Conservation (phyloP, 805 yeast species). For the Pichia occidentalis region DNA sequence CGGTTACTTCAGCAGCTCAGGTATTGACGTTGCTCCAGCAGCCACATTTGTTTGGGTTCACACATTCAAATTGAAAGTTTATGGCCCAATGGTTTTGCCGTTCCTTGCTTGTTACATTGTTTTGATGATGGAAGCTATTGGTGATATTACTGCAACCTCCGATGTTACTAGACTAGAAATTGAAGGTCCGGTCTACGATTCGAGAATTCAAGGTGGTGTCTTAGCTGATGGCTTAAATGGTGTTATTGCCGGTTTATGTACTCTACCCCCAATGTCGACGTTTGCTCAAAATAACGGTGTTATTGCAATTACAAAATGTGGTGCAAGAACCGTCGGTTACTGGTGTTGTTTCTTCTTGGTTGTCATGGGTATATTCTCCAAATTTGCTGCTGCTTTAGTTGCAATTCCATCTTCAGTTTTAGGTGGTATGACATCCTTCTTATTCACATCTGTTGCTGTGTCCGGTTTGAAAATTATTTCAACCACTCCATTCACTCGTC, state of each 20-base stretch:
- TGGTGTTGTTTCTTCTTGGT: constrained; percentile 57
- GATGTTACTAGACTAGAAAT: constrained; percentile 84
- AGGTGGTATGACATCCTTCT: constrained; percentile 76
- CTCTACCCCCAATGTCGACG: constrained; percentile 84
- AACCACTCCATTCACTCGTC: constrained; percentile 47
- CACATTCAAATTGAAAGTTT: constrained; percentile 68
- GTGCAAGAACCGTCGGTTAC: constrained; percentile 64
- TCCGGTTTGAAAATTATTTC: constrained; percentile 53
- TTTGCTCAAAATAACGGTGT: constrained; percentile 97
- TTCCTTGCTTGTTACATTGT: constrained; percentile 77
- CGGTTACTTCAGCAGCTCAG: constrained; percentile 61
- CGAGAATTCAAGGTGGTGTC: constrained; percentile 89
- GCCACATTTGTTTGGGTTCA: constrained; percentile 84
- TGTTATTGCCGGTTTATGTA: constrained; percentile 65
- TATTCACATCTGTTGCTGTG: constrained; percentile 51
- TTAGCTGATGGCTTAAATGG: constrained; percentile 82
- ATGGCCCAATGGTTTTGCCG: constrained; percentile 84
- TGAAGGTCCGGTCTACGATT: constrained; percentile 74
- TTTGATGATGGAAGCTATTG: constrained; percentile 88
- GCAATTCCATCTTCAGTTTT: constrained; percentile 73
- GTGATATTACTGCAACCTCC: constrained; percentile 90
- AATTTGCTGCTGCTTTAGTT: constrained; percentile 84
- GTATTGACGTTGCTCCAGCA: constrained; percentile 67
- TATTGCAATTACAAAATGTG: constrained; percentile 86
- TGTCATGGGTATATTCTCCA: constrained; percentile 82